Base-by-base conservation (phyloP, 306 rosid genomes). In the Spatholobus suberectus region DNA sequence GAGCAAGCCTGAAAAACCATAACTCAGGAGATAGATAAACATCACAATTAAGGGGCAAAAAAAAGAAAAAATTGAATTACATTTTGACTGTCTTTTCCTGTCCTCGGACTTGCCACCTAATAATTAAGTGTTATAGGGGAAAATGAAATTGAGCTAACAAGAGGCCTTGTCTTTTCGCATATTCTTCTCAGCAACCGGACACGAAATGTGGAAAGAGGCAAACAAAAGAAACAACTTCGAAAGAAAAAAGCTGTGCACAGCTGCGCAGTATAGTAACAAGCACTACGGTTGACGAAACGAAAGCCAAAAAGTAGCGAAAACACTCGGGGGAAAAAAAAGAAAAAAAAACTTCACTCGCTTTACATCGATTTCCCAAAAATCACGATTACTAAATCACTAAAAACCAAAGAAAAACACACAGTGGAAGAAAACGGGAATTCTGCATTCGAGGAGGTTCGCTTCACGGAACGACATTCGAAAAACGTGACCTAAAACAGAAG, bases 21-120 rank as follows among this genome's bases (percentile, higher is more conserved):
- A 49, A 77, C 49, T 21, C 63, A 32, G 62, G 44, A 32, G 24
- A 20, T 55, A 67, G n/a, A 44, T 34, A 66, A 80, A 59, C 26
- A 57, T 32, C 38, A 35, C 13, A 35, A 14, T 1, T 2, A 38
- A 70, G 8, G 2, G 27, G 10, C 4, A 4, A 38, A 55, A 21
- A 43, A 14, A 18, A 32, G 15, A 5, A 32, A 21, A 5, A 47
- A 43, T 15, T 11, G 26, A 20, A 71, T 65, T 63, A 55, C 67
- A 69, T 55, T 67, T 37, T 8, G n/a, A 57, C 6, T 37, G 81
- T 65, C 78, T 78, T 73, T 55, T 72, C 65, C 55, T 73, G 75
- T 82, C 71, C 76, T 86, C 23, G 89, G 84, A 79, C 65, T 82
- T 29, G 58, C 57, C 87, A 81, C 86, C 76, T 72, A 69, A 29